Percentiles rank a stretch among this genome's conserved stretches.
These are phyloP conservation scores for Silene vulgaris DNA, from an alignment of 179 eudicot genomes.

Conservation along the genomic window DNA sequence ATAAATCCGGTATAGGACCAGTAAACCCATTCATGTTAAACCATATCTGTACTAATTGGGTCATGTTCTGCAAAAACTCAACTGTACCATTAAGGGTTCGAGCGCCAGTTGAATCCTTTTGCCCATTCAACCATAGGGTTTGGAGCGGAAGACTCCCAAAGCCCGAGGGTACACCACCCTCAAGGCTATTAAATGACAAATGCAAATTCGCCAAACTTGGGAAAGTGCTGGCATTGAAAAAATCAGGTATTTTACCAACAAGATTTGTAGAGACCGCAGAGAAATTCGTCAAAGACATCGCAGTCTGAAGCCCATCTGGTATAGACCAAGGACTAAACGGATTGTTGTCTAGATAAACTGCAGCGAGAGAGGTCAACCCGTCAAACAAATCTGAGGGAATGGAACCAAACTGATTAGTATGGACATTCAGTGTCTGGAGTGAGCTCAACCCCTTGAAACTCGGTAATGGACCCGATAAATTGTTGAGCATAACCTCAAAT, in stretches of 20 bases:
- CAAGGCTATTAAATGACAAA: slow-evolving; percentile 28
- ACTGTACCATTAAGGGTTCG: slow-evolving; percentile 33
- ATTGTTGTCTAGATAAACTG: slow-evolving; percentile 35
- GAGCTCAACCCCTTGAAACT: slow-evolving; percentile 37
- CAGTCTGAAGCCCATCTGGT: slow-evolving; percentile 31
- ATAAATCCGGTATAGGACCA: slow-evolving; percentile 44
- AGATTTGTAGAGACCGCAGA: slow-evolving; percentile 36
- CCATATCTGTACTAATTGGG: slow-evolving; percentile 34
- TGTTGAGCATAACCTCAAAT: slow-evolving; percentile 42
- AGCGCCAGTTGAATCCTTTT: slow-evolving; percentile 21
- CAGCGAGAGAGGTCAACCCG: slow-evolving; percentile 35
- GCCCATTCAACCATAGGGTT: slow-evolving; percentile 42
- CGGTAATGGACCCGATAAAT: slow-evolving; percentile 47
- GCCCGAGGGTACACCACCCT: slow-evolving; percentile 33
- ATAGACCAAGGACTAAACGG: slow-evolving; percentile 36
- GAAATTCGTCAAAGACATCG: slow-evolving; percentile 31
- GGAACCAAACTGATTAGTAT: slow-evolving; percentile 35
- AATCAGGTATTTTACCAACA: slow-evolving; percentile 35
- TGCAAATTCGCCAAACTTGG: slow-evolving; percentile 30
- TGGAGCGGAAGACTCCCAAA: slow-evolving; percentile 33
- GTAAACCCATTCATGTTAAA: slow-evolving; percentile 35
- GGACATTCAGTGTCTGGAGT: slow-evolving; percentile 37
- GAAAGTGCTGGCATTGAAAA: slow-evolving; percentile 29
- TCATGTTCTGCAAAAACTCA: slow-evolving; percentile 39
- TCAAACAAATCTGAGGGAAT: slow-evolving; percentile 42